A percentile compares a stretch with the other conserved stretches of the same genome.
These are phyloP conservation scores for Chaetothyriales sp. DNA, from an alignment of 2,329 filamentous ascomycete genomes.

Conservation along the genomic window DNA sequence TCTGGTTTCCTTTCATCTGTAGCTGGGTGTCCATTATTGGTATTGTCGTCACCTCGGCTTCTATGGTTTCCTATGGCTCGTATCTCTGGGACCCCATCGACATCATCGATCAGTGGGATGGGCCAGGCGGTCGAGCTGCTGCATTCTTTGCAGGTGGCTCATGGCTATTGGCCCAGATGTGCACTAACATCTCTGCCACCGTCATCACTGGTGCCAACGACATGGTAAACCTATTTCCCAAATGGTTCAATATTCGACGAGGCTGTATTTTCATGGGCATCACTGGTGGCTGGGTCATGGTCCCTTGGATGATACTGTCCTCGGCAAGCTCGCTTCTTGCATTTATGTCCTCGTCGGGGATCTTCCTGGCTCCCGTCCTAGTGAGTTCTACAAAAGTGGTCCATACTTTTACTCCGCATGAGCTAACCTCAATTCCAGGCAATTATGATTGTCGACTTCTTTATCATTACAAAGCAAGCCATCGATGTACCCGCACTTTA, in stretches of 20 bases:
- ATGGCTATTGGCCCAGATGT: slow-evolving; percentile 29
- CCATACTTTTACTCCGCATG: slow-evolving; percentile 2
- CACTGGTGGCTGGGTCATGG: slow-evolving; percentile 24
- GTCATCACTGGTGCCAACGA: slow-evolving; percentile 31
- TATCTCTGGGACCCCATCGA: slow-evolving; percentile 33
- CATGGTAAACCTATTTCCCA: slow-evolving; percentile 29
- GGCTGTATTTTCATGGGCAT: slow-evolving; percentile 31
- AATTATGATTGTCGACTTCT: slow-evolving; percentile 30
- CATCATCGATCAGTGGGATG: slow-evolving; percentile 35
- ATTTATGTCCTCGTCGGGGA: slow-evolving; percentile 30
- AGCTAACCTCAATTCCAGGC: no score
- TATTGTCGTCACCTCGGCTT: slow-evolving; percentile 27
- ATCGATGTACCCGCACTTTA: slow-evolving; percentile 29
- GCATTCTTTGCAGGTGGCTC: slow-evolving; percentile 28
- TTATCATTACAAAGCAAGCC: slow-evolving; percentile 25
- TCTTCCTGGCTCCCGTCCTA: slow-evolving; percentile 31
- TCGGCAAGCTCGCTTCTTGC: slow-evolving; percentile 30
- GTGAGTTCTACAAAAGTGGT: slow-evolving; percentile 13
- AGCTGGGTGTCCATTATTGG: slow-evolving; percentile 30
- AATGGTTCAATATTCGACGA: slow-evolving; percentile 31
- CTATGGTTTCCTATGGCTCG: slow-evolving; percentile 22
- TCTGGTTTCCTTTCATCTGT: slow-evolving; percentile 30
- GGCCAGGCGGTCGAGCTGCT: slow-evolving; percentile 25
- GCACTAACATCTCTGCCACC: slow-evolving; percentile 32
- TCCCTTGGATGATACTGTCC: slow-evolving; percentile 33